Evolutionary conservation across 140 eudicot genomes (phyloP).

Genomic region (Bidens hawaiensis): DNA sequence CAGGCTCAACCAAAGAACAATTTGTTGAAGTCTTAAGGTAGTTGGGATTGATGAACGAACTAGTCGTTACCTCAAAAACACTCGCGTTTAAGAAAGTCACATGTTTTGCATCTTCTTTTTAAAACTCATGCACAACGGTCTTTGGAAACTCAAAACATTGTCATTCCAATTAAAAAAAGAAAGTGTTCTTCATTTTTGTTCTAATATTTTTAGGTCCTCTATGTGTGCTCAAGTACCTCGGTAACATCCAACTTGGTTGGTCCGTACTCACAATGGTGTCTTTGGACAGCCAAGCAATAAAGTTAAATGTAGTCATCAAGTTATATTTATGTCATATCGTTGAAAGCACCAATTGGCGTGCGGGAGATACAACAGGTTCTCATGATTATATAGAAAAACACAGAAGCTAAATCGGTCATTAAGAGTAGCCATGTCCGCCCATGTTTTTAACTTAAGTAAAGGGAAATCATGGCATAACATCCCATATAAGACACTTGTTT

Average conservation of each 20-base stretch:
- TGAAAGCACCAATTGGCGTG: no score
- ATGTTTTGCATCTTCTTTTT: no score
- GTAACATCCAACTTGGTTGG: background rate
- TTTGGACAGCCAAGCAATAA: background rate
- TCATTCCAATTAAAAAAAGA: no score
- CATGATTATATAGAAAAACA: background rate
- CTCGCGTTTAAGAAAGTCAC: no score
- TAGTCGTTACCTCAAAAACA: background rate
- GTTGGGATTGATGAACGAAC: background rate
- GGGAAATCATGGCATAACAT: conserved; percentile 11
- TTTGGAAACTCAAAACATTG: background rate
- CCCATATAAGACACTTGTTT: conserved; percentile 19
- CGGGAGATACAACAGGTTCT: no score
- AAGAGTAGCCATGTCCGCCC: background rate
- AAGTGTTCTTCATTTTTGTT: no score
- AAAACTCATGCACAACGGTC: background rate
- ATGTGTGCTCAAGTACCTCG: background rate
- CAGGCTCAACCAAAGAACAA: no score
- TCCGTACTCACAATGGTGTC: background rate
- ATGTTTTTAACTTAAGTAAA: background rate
- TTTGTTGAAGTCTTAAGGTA: background rate
- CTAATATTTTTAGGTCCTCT: no score
- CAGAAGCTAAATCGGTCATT: background rate
- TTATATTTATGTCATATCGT: background rate
- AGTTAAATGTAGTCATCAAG: background rate